Percentiles rank a stretch among this genome's conserved stretches.
These are phyloP conservation scores for Dinochytrium kinnereticum DNA, from an alignment of 371 early-diverging fungal genomes.

Conservation along the genomic window DNA sequence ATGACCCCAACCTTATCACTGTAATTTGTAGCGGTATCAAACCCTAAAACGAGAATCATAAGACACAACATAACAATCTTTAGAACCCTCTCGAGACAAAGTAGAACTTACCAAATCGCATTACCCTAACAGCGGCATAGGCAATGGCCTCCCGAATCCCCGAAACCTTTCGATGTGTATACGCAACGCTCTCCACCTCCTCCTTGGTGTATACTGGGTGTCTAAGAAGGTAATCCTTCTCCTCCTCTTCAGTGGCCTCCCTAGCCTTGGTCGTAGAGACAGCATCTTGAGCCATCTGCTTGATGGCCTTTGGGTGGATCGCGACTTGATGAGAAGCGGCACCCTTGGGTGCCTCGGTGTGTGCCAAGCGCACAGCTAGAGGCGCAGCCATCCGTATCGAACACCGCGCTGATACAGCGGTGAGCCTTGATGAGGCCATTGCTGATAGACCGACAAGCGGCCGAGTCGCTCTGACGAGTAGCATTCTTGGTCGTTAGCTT, in stretches of 20 bases:
- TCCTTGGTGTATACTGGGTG: slow-evolving; percentile 41
- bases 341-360: neutral
- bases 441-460: too few relatives aligned
- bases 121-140: slow-evolving; percentile 26
- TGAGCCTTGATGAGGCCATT: too few relatives aligned
- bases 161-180: slow-evolving; percentile 30
- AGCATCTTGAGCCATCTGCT: neutral
- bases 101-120: slow-evolving; percentile 35
- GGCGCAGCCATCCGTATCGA: too few relatives aligned
- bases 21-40: slow-evolving; percentile 40
- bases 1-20: slow-evolving; percentile 37
- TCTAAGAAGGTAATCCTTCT: slow-evolving; percentile 34
- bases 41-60: neutral
- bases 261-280: neutral
- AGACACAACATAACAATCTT: neutral
- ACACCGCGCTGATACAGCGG: too few relatives aligned
- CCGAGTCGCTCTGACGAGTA: too few relatives aligned
- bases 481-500: too few relatives aligned
- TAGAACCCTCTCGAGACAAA: too few relatives aligned
- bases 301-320: slow-evolving; percentile 7
- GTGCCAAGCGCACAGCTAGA: neutral
- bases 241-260: neutral
- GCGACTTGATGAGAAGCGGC: neutral
- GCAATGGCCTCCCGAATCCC: slow-evolving; percentile 39
- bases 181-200: slow-evolving; percentile 31